Evolutionary conservation across 441 rosid genomes (phyloP).

Genomic region (Capsella rubella): DNA sequence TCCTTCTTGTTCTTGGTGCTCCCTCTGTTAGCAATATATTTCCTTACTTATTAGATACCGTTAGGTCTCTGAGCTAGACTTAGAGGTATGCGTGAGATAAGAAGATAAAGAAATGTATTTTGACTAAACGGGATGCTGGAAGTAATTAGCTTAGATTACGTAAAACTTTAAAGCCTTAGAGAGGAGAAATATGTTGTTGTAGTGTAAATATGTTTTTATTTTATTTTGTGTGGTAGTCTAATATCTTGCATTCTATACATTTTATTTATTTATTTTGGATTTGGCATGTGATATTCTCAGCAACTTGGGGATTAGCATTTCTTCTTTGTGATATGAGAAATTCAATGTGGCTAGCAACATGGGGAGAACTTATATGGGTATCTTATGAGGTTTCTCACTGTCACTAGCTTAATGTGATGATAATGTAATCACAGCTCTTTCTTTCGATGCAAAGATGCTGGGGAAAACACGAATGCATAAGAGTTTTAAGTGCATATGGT

Average conservation of each 20-base stretch:
- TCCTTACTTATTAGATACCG: slow-evolving; percentile 1
- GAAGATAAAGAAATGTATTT: background rate
- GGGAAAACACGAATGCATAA: background rate
- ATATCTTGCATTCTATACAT: background rate
- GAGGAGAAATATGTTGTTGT: background rate
- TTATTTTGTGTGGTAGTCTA: background rate
- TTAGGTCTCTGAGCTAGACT: slow-evolving; percentile 23
- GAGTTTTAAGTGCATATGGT: slow-evolving; percentile 5
- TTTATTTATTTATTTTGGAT: background rate
- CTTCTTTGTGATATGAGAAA: slow-evolving; percentile 1
- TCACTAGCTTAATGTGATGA: slow-evolving; percentile 22
- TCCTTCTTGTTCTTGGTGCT: slow-evolving; percentile 20
- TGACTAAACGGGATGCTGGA: background rate
- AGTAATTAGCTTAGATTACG: background rate
- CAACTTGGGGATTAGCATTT: slow-evolving; percentile 9
- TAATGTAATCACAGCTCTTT: slow-evolving; percentile 11
- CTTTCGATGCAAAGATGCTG: slow-evolving; percentile 9
- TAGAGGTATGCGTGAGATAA: background rate
- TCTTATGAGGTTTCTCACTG: slow-evolving; percentile 20
- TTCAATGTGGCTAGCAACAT: slow-evolving; percentile 13
- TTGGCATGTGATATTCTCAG: slow-evolving; percentile 7
- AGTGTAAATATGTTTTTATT: background rate
- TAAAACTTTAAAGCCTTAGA: background rate
- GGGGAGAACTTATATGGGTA: slow-evolving; percentile 9
- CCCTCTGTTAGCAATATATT: background rate